phyloP scores from a whole-genome alignment of 352 stramenopile species.

The Phytophthora ohioensis region DNA sequence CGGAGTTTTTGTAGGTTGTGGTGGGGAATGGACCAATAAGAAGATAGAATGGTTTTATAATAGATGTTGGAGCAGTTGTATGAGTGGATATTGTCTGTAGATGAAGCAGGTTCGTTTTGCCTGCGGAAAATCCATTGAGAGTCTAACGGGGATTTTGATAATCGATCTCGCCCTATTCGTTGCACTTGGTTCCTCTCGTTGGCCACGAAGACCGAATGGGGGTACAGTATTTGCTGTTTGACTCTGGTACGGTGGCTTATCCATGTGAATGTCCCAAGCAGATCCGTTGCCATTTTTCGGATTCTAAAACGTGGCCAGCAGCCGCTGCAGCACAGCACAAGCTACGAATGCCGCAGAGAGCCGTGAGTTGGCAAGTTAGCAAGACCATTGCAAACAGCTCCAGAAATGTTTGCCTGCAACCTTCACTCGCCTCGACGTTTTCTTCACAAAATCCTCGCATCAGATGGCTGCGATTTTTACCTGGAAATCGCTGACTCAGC shows the following conservation, averaged over 20 bases:
- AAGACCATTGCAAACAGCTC: neutral
- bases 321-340: slow-evolving; percentile 3
- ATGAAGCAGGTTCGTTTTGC: neutral
- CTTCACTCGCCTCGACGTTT: neutral
- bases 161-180: neutral
- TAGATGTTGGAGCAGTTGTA: too few relatives aligned
- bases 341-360: too few relatives aligned
- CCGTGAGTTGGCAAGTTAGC: neutral
- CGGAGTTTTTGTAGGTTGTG: neutral
- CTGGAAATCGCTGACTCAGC: slow-evolving; percentile 22
- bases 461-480: slow-evolving; percentile 13
- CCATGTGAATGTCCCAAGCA: slow-evolving; percentile 16
- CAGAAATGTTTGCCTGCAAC: slow-evolving; percentile 1
- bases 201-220: too few relatives aligned
- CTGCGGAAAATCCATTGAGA: slow-evolving; percentile 24
- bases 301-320: slow-evolving; percentile 21
- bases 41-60: slow-evolving; percentile 1
- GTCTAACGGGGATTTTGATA: slow-evolving; percentile 30
- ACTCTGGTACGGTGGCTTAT: slow-evolving; percentile 7
- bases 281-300: neutral
- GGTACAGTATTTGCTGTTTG: slow-evolving; percentile 15
- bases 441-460: neutral
- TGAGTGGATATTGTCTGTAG: slow-evolving; percentile 5
- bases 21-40: slow-evolving; percentile 4
- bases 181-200: neutral